These are phyloP conservation scores for Lactarius vividus DNA, from an alignment of 768 basidiomycete genomes.

Conservation along the genomic window DNA sequence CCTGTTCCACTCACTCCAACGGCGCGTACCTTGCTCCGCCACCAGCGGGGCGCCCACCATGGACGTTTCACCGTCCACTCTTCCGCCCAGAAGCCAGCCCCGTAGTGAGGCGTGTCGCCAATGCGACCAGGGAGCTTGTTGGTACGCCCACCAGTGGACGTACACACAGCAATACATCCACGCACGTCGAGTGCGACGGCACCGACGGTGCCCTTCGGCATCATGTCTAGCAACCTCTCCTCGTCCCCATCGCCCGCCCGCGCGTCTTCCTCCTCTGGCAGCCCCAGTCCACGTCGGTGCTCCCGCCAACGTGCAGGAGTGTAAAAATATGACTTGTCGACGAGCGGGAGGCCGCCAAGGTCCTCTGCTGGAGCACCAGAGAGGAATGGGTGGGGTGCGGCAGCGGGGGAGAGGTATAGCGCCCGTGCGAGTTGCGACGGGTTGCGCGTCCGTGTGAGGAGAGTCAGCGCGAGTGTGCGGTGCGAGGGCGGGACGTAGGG, in stretches of 20 bases:
- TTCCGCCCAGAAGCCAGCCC: constrained; percentile 81
- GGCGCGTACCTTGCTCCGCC: constrained; percentile 39
- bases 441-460: constrained; percentile 66
- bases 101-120: constrained; percentile 81
- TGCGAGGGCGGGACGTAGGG: constrained; percentile 56
- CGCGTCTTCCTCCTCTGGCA: constrained; percentile 60
- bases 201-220: constrained; percentile 79
- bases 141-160: constrained; percentile 79
- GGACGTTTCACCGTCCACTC: constrained; percentile 52
- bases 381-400: constrained; percentile 67
- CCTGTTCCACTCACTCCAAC: constrained; percentile 84
- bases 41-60: constrained; percentile 43
- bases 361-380: constrained; percentile 64
- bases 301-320: constrained; percentile 74
- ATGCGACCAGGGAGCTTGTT: constrained; percentile 82
- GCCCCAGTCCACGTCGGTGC: constrained; percentile 67
- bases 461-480: constrained; percentile 61
- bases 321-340: constrained; percentile 77
- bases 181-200: constrained; percentile 75
- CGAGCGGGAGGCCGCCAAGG: constrained; percentile 54
- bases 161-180: constrained; percentile 70
- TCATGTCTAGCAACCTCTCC: constrained; percentile 46
- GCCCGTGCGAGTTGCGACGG: constrained; percentile 69
- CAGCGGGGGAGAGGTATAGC: constrained; percentile 63
- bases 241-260: constrained; percentile 35